A percentile compares a stretch with the other conserved stretches of the same genome.
Conservation (phyloP, 805 yeast species). For the Kazachstania kunashirensis region DNA sequence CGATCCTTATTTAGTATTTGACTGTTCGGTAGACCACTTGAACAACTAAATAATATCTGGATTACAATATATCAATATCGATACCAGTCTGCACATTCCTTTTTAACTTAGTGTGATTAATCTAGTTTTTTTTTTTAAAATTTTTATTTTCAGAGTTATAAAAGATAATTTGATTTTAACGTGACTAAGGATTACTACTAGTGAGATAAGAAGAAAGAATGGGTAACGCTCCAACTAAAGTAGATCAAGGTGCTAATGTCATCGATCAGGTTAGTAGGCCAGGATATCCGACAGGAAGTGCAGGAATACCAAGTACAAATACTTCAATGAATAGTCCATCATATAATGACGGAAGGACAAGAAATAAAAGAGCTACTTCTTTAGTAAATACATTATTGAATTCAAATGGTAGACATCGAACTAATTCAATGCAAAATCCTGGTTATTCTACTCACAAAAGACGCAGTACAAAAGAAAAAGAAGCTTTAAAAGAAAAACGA, state of each 20-base stretch:
- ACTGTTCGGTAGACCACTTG: too few relatives aligned
- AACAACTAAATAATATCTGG: too few relatives aligned
- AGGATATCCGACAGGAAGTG: slow-evolving; percentile 5
- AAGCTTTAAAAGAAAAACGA: slow-evolving; percentile 42
- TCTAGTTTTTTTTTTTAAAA: too few relatives aligned
- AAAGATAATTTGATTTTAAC: too few relatives aligned
- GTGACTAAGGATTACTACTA: too few relatives aligned
- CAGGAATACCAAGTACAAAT: slow-evolving; percentile 6
- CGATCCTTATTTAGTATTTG: too few relatives aligned
- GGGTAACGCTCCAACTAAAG: slow-evolving; percentile 42
- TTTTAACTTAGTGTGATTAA: too few relatives aligned
- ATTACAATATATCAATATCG: too few relatives aligned
- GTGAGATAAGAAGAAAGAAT: too few relatives aligned
- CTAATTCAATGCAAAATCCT: slow-evolving; percentile 11
- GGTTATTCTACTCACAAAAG: slow-evolving; percentile 19
- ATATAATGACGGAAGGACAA: slow-evolving; percentile 2
- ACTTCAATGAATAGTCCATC: not conserved
- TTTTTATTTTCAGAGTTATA: too few relatives aligned
- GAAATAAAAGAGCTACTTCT: slow-evolving; percentile 21
- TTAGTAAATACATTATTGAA: slow-evolving; percentile 19
- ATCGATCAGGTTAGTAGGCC: slow-evolving; percentile 6
- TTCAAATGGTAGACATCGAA: slow-evolving; percentile 18
- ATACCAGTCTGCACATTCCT: too few relatives aligned
- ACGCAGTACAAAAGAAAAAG: slow-evolving; percentile 46
- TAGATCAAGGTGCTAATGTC: slow-evolving; percentile 25